phyloP scores from a whole-genome alignment of 148 eudicot genomes.

The Pharnaceum exiguum region DNA sequence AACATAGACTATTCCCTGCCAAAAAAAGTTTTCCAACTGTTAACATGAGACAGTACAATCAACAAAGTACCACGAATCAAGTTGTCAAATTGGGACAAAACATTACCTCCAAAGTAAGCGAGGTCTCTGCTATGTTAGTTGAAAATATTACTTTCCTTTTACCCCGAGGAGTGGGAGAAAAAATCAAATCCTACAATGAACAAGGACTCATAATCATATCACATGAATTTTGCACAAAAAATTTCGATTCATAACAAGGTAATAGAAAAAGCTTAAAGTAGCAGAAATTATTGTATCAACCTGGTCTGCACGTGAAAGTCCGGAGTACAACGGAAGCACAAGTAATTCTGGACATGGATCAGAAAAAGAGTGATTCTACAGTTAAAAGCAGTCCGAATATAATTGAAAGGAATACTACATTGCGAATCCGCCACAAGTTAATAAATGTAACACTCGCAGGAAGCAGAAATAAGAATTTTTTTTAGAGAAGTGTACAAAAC shows the following conservation, averaged over 20 bases:
- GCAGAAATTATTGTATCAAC: slow-evolving; percentile 28
- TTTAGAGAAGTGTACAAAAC: too few species aligned
- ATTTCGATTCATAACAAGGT: too few species aligned
- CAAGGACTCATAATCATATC: neutral
- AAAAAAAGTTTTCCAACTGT: slow-evolving; percentile 6
- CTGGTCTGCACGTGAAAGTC: slow-evolving; percentile 96
- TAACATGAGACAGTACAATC: slow-evolving; percentile 8
- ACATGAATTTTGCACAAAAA: slow-evolving; percentile 5
- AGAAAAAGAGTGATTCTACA: slow-evolving; percentile 1
- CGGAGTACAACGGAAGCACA: slow-evolving; percentile 84
- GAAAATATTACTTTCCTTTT: slow-evolving; percentile 93
- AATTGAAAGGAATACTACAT: too few species aligned
- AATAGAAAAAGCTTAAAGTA: slow-evolving; percentile 3
- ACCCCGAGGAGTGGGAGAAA: slow-evolving; percentile 88
- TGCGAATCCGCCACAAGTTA: too few species aligned
- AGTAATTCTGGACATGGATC: slow-evolving; percentile 51
- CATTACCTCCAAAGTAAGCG: slow-evolving; percentile 88
- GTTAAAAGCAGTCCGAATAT: neutral
- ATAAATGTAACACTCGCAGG: too few species aligned
- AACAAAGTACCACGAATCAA: neutral
- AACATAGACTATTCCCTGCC: slow-evolving; percentile 90
- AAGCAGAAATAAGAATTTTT: too few species aligned
- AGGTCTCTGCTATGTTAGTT: slow-evolving; percentile 98
- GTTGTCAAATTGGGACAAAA: slow-evolving; percentile 8
- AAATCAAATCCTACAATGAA: slow-evolving; percentile 63